Base-by-base conservation (phyloP, 257 asterid genomes). In the Solanum piurae region DNA sequence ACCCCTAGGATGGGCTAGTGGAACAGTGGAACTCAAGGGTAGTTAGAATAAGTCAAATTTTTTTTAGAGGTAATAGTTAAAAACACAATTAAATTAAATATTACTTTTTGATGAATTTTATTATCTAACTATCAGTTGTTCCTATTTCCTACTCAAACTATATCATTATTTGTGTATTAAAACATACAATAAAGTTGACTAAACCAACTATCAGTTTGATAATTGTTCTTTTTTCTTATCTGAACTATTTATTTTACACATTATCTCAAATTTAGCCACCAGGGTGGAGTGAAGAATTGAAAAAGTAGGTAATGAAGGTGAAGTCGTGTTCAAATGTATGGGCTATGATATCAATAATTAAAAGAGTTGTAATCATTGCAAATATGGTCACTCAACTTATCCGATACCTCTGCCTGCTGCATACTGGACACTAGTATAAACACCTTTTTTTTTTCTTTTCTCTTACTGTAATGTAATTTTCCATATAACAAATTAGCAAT, bases 261-360 rank as follows among this genome's bases (percentile, higher is more conserved):
- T 55, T 55, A 55, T 55, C n/a, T 6, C 62, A 55, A 55, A 55
- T 55, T 52, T 55, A 55, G 4, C n/a, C 62, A 49, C 58, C 14
- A 49, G 58, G 58, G 21, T 49, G 58, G 58, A 55, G n/a, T 55
- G 62, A 55, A 55, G 4, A 18, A 20, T 20, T 58, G 66, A 20
- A 31, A 42, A 25, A 33, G 84, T 86, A 55, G 29, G 83, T 27
- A 68, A 44, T 12, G 36, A 11, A 86, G 88, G 88, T 52, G 16
- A 42, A 55, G 88, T 86, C 88, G 58, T 86, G 75, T 86, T 86
- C 88, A 86, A 74, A 55, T 86, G 88, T 83, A 74, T 86, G 88
- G 88, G 88, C n/a, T 74, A 55, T 42, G 44, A 86, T 86, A 74
- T 86, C 88, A 79, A 34, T 62, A 13, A 42, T 27, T 68, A 73